Percentiles rank a stretch among this genome's conserved stretches.
These are phyloP conservation scores for Ceriops decandra DNA, from an alignment of 345 rosid species.

Conservation along the genomic window DNA sequence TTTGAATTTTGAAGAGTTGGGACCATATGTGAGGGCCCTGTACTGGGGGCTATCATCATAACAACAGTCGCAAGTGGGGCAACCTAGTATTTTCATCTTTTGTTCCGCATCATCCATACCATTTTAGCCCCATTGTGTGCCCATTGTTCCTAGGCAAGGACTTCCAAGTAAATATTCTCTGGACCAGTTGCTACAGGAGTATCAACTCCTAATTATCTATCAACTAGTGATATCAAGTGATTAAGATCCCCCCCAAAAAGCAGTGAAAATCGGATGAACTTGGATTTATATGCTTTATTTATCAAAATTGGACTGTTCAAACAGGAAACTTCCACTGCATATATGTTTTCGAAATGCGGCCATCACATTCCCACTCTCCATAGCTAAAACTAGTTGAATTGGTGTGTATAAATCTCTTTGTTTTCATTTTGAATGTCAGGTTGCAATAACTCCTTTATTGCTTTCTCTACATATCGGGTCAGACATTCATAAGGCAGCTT, in stretches of 20 bases:
- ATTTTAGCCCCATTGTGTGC: background rate
- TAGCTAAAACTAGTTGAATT: background rate
- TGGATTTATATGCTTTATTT: background rate
- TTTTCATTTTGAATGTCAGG: slow-evolving; percentile 34
- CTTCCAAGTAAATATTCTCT: too few species aligned
- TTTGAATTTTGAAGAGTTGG: background rate
- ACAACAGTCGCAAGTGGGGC: background rate
- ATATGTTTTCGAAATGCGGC: background rate
- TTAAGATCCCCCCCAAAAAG: background rate
- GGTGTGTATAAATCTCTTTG: background rate
- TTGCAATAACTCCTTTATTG: slow-evolving; percentile 63
- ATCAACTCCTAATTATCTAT: too few species aligned
- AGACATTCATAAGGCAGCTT: slow-evolving; percentile 41
- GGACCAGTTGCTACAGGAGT: too few species aligned
- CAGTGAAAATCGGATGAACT: background rate
- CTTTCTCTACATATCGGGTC: slow-evolving; percentile 31
- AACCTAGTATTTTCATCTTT: background rate
- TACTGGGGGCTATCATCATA: background rate
- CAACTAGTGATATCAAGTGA: too few species aligned
- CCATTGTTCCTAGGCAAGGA: too few species aligned
- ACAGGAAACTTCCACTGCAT: background rate
- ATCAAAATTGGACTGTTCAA: background rate
- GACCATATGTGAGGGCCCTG: background rate
- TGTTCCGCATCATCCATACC: background rate
- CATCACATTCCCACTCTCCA: background rate